Base-by-base conservation (phyloP, 129 eudicot genomes). In the Flaveria bidentis region DNA sequence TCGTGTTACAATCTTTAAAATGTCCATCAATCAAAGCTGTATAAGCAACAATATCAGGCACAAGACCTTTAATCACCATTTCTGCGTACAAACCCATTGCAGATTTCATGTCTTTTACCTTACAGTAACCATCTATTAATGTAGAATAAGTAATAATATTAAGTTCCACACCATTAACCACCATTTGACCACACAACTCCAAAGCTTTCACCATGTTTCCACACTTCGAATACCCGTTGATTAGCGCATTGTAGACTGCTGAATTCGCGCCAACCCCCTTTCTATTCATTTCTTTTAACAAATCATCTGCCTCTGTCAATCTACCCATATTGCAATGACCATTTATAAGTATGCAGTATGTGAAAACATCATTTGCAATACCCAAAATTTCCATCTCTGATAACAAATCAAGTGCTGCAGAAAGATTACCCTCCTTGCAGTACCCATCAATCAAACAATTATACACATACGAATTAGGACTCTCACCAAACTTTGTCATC, bases 71-170 rank as follows among this genome's bases (percentile, higher is more conserved):
- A 23, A 91, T 87, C 36, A 66, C 66, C 97, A 94, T 94, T 84
- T 94, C 98, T 2, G 82, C 65, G 82, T 88, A 87, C 67, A 94
- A 71, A 16, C 96, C 93, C 91, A 84, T 87, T 26, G 98, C 97
- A 81, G 91, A 85, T 71, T 87, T 87, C 81, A 91, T 73, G 53
- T 88, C 76, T 53, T 89, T 75, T 42, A 71, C 50, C 80, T 85
- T 84, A 82, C 93, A 85, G 71, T 85, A 86, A 51, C 97, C 97
- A 46, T 94, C 84, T 69, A 94, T 91, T 61, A 94, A 82, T 36
- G 88, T 88, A 56, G 88, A 88, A 60, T 82, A 94, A 16, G 96
- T 90, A 15, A 94, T 82, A n/a, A 85, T 67, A 76, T 89, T 82
- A 60, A 91, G 86, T 72, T 87, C 79, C 1, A 91, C 62, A 52